A percentile compares a stretch with the other conserved stretches of the same genome.
phyloP scores from a whole-genome alignment of 1,139 yeast species.

The Dujonia santamariae region DNA sequence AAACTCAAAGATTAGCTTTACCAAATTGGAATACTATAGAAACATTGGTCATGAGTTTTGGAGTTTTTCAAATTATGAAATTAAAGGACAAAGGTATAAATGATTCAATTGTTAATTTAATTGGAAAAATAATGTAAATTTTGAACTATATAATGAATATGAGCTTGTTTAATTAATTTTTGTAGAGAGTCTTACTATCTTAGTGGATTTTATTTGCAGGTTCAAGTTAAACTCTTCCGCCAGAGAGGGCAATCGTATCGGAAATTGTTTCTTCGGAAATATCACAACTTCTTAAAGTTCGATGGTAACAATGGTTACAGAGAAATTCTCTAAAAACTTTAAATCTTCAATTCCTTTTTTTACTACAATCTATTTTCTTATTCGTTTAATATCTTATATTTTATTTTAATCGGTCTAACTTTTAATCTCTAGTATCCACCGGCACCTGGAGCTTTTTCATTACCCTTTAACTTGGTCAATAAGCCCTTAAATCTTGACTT shows the following conservation, averaged over 20 bases:
- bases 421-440: conserved; percentile 24
- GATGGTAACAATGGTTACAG: too few species aligned
- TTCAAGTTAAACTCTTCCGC: too few species aligned
- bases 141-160: too few species aligned
- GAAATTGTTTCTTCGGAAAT: too few species aligned
- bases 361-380: neutral
- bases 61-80: conserved; percentile 40
- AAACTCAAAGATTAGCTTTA: conserved; percentile 27
- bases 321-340: neutral
- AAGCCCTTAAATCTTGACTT: conserved; percentile 71
- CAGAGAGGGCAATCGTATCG: too few species aligned
- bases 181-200: too few species aligned
- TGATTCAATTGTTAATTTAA: conserved; percentile 18
- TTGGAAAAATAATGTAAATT: conserved; percentile 20
- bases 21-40: conserved; percentile 36
- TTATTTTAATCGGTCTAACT: neutral
- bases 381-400: neutral
- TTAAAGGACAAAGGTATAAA: conserved; percentile 17
- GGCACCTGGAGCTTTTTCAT: conserved; percentile 68
- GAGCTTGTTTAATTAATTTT: too few species aligned
- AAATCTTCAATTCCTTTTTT: neutral
- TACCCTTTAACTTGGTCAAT: conserved; percentile 62
- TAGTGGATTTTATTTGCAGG: too few species aligned
- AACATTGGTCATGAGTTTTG: conserved; percentile 33
- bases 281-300: too few species aligned